Evolutionary conservation across 192 early-diverging fungal genomes (phyloP), one percentile per base, ranked within the genome.

Genomic region (Coemansia asiatica): DNA sequence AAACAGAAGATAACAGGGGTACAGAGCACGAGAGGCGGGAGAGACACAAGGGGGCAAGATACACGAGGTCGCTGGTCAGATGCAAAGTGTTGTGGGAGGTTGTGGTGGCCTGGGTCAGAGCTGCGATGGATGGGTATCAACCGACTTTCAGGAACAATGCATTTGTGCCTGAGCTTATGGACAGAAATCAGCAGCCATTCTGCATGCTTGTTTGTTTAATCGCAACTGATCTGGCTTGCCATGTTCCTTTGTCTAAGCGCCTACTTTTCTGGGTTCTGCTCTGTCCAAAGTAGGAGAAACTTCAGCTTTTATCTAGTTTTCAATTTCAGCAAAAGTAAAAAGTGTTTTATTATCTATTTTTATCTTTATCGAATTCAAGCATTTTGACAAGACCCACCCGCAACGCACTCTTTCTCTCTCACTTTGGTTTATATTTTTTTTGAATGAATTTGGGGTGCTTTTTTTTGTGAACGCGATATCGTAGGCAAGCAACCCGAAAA

Each of bases 91-190:
- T 44, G 40, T 44, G 40, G 40, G 40, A 44, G 15, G 40, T n/a
- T n/a, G n/a, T 2, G 40, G 40, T 6, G 2, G 40, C 8, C 40
- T 5, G 6, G 40, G 40, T 13, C 40, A 9, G 8, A 44, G 40
- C 15, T 12, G 40, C 40, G 40, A 44, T 44, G 40, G 40, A 5
- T n/a, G n/a, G n/a, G n/a, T n/a, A n/a, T n/a, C n/a, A n/a, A 4
- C 36, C 19, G 58, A 23, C 36, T 60, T 60, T 40, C 36, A 19
- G 53, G 53, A 55, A 31, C 53, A 55, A 55, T 29, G 53, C 53
- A 27, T 10, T 44, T n/a, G 29, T 55, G 53, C 53, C 18, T 28
- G 53, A 27, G 53, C 53, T 55, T 55, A 55, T 55, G 53, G 53
- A 26, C 28, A n/a, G 27, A 21, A 19, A 8, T 44, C 15, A 29